phyloP scores from a whole-genome alignment of 148 eudicot species.

The Chenopodium album region DNA sequence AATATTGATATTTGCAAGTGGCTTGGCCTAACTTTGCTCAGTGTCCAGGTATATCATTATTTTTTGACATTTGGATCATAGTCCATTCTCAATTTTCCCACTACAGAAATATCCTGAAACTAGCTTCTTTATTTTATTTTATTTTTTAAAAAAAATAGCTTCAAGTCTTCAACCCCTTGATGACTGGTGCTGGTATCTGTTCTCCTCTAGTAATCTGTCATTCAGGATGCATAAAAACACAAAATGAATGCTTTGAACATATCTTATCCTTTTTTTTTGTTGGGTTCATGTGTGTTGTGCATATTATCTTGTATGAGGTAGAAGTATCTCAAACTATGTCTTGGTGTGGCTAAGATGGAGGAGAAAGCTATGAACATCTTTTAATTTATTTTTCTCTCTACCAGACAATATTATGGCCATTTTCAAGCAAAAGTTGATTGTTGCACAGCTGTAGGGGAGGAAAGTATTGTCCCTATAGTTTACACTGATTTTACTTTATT shows the following conservation, averaged over 20 bases:
- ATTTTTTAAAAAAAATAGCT: no score
- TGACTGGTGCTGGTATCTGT: neutral
- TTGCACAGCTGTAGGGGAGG: neutral
- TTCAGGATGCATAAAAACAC: neutral
- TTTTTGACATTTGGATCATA: neutral
- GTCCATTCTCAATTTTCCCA: neutral
- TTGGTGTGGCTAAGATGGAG: no score
- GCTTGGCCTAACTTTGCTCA: conserved; percentile 61
- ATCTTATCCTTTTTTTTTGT: no score
- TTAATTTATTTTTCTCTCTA: no score
- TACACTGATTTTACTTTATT: neutral
- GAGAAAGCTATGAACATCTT: no score
- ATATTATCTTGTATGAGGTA: neutral
- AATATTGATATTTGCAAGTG: conserved; percentile 60
- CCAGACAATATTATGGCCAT: no score
- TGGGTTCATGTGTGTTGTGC: neutral
- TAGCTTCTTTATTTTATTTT: neutral
- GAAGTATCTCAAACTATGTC: neutral
- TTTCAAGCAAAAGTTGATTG: neutral
- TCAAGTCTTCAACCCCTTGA: neutral
- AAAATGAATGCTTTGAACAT: neutral
- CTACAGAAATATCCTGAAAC: neutral
- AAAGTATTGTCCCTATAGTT: neutral
- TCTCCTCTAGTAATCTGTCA: neutral
- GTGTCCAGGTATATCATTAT: conserved; percentile 49